Evolutionary conservation across 75 land plant species (phyloP).

Genomic region (Pinus taeda): DNA sequence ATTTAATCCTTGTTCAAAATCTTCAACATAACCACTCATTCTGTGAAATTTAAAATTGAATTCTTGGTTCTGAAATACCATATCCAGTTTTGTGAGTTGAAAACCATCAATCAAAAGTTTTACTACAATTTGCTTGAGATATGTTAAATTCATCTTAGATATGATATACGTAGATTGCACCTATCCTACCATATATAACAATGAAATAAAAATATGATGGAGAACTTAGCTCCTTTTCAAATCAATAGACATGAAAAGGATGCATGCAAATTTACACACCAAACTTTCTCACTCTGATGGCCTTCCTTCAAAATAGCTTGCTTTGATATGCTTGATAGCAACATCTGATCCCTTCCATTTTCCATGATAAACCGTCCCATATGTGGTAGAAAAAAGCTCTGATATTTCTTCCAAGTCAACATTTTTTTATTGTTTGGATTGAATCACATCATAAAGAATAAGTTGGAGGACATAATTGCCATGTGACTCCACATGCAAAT

Average conservation of each 20-base stretch:
- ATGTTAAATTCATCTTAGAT: constrained; percentile 23
- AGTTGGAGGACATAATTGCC: neutral
- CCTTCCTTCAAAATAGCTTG: constrained; percentile 70
- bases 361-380: constrained; percentile 85
- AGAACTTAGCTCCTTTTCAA: neutral
- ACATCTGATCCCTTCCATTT: constrained; percentile 99
- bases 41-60: too few relatives aligned
- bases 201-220: constrained; percentile 1
- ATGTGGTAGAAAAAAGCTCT: constrained; percentile 78
- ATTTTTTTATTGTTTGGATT: constrained; percentile 61
- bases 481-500: neutral
- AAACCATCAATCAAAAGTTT: too few relatives aligned
- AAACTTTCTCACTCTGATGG: constrained; percentile 76
- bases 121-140: constrained; percentile 10
- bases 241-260: neutral
- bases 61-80: constrained; percentile 3
- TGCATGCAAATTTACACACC: constrained; percentile 36
- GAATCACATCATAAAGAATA: neutral
- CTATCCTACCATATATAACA: neutral
- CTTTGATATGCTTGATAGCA: constrained; percentile 88
- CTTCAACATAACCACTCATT: too few relatives aligned
- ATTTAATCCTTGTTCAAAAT: too few relatives aligned
- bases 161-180: constrained; percentile 16
- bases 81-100: constrained; percentile 1
- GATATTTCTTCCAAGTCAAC: constrained; percentile 75